phyloP scores from a whole-genome alignment of 1,284 basidiomycete species.

The Microbotryum silenes-acaulis region DNA sequence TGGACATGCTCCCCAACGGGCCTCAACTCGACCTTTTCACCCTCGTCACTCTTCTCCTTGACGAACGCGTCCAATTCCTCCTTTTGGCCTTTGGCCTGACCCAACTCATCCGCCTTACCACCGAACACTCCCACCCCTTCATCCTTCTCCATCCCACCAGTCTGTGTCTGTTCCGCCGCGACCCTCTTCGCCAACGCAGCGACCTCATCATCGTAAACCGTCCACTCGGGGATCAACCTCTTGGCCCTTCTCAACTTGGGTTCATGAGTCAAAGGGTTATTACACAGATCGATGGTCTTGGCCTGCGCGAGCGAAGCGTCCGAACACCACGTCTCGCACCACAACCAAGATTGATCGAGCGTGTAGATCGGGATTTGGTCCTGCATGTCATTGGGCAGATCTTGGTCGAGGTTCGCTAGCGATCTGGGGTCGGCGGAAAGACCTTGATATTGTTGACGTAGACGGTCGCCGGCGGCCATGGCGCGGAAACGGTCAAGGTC shows the following conservation, averaged over 20 bases:
- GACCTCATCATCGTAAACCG: conserved; percentile 63
- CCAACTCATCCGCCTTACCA: conserved; percentile 24
- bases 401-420: conserved; percentile 92
- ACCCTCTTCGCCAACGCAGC: conserved; percentile 38
- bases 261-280: conserved; percentile 66
- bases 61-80: conserved; percentile 21
- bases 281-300: conserved; percentile 86
- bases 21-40: not conserved
- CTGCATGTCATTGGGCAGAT: conserved; percentile 71
- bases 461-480: conserved; percentile 60
- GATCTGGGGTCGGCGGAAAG: conserved; percentile 89
- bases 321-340: conserved; percentile 63
- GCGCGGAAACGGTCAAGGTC: conserved; percentile 92
- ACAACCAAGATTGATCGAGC: conserved; percentile 82
- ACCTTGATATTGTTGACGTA: conserved; percentile 73
- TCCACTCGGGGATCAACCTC: conserved; percentile 95
- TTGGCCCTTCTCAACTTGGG: conserved; percentile 81
- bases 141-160: not conserved
- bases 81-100: conserved; percentile 27
- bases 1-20: too few species aligned
- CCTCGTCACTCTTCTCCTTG: not conserved
- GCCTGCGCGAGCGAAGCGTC: conserved; percentile 69
- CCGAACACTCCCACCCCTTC: conserved; percentile 9
- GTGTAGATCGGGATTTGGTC: conserved; percentile 56
- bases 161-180: conserved; percentile 11